Conservation (phyloP, 495 filamentous ascomycete genomes). For the Rusavskia elegans region DNA sequence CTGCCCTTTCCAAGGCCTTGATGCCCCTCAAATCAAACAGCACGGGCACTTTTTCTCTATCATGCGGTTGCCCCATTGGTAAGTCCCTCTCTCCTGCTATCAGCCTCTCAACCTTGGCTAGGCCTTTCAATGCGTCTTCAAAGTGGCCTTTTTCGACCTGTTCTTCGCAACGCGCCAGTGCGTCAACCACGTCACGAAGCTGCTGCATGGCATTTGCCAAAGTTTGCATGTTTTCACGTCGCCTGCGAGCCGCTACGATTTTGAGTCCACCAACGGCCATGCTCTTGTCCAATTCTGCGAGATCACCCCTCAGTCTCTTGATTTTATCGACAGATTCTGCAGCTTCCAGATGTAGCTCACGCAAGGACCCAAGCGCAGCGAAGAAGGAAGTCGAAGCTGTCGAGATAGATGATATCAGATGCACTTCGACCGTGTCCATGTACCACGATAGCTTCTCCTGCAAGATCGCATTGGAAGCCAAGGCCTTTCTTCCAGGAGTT, state of each 20-base stretch:
- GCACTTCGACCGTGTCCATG: constrained; percentile 98
- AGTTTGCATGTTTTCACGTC: constrained; percentile 71
- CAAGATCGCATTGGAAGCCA: constrained; percentile 95
- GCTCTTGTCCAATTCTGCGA: constrained; percentile 66
- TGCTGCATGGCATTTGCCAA: constrained; percentile 72
- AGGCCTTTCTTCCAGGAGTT: constrained; percentile 49
- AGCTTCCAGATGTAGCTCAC: constrained; percentile 82
- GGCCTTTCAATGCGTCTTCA: constrained; percentile 58
- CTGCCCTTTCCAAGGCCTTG: constrained; percentile 66
- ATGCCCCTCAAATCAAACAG: constrained; percentile 60
- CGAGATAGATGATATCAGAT: constrained; percentile 91
- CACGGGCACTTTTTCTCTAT: constrained; percentile 11
- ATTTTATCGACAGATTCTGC: constrained; percentile 83
- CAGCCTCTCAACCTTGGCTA: constrained; percentile 62
- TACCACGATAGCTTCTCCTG: constrained; percentile 99
- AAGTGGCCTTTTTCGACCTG: constrained; percentile 68
- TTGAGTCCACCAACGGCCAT: constrained; percentile 79
- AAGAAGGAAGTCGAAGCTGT: constrained; percentile 94
- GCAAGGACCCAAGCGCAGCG: constrained; percentile 77
- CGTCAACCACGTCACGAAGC: constrained; percentile 60
- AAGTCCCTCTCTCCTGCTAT: constrained; percentile 48
- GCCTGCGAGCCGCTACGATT: constrained; percentile 64
- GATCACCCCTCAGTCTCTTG: constrained; percentile 59
- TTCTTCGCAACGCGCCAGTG: constrained; percentile 59
- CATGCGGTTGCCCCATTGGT: constrained; percentile 11